Base-by-base conservation (phyloP, 768 basidiomycete species). In the Hemileccinum rubropunctum region DNA sequence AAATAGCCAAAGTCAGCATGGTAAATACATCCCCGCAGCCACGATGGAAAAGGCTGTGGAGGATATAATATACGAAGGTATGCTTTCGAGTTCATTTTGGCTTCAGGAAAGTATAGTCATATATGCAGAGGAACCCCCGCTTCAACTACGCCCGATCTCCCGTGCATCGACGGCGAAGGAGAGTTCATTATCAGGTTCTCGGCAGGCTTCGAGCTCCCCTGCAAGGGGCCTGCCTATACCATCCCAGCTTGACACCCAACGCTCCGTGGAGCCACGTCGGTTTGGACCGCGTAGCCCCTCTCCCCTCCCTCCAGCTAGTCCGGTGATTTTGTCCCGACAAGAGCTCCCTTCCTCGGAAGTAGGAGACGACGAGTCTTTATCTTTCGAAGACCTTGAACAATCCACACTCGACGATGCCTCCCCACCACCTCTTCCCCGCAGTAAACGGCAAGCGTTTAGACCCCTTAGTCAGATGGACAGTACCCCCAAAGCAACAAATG, bases 41-140 rank as follows among this genome's bases (percentile, higher is more conserved):
- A 59, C 71, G 6, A 60, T 77, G 56, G 79, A 81, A 14, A 68
- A 60, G 26, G 74, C 79, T 3, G 62, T 77, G 14, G 84, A 86
- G 56, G 79, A 80, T 26, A 87, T 83, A 2, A 89, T 91, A 56
- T 88, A 87, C 57, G 89, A 91, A 81, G 88, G 89, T 84, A 59
- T 23, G 75, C 30, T 45, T 48, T 55, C 20, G 9, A 27, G 23
- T 38, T 38, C 38, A 17, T 17, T 32, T 49, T 53, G 17, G 38
- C 34, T 48, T 41, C 57, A 39, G 50, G 30, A 18, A 39, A 21
- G 47, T 45, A 26, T 17, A 51, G 36, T 28, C 18, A 20, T 18
- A 18, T 38, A 38, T 45, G 21, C 47, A 88, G 86, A 89, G 63
- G 81, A 80, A 38, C 83, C 78, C 33, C 82, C 84, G 10, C 70